Evolutionary conservation across 306 rosid genomes (phyloP).

Genomic region (Pueraria montana): DNA sequence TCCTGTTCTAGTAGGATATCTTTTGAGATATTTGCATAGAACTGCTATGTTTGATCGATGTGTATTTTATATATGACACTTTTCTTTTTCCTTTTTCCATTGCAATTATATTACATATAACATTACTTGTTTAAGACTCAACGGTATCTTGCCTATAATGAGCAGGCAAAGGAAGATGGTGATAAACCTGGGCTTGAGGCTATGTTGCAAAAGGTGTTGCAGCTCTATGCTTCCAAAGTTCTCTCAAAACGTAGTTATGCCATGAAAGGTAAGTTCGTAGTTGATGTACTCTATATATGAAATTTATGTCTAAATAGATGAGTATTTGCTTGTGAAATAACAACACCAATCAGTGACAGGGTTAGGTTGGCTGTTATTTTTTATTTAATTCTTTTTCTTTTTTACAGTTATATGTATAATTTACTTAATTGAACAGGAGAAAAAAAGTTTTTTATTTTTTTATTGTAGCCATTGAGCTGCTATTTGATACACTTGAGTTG

Average conservation of each 20-base stretch:
- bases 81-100: constrained; percentile 19
- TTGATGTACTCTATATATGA: not conserved
- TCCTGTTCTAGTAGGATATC: not conserved
- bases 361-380: not conserved
- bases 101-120: constrained; percentile 15
- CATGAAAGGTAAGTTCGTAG: constrained; percentile 66
- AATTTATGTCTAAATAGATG: constrained; percentile 34
- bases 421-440: constrained; percentile 30
- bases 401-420: constrained; percentile 21
- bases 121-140: constrained; percentile 1
- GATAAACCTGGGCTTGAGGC: constrained; percentile 99
- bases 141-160: constrained; percentile 47
- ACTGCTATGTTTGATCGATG: constrained; percentile 6
- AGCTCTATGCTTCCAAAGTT: constrained; percentile 86
- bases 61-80: constrained; percentile 18
- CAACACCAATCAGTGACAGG: not conserved
- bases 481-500: not conserved
- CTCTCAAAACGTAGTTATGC: constrained; percentile 89
- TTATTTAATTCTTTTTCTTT: not conserved
- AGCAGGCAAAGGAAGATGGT: constrained; percentile 92
- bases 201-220: constrained; percentile 95
- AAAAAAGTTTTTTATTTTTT: not conserved
- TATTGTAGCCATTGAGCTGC: not conserved
- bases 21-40: constrained; percentile 29
- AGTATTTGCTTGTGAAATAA: constrained; percentile 41